These are phyloP conservation scores for Hyaloscypha hepaticicola DNA, from an alignment of 495 filamentous ascomycete genomes.

Conservation along the genomic window DNA sequence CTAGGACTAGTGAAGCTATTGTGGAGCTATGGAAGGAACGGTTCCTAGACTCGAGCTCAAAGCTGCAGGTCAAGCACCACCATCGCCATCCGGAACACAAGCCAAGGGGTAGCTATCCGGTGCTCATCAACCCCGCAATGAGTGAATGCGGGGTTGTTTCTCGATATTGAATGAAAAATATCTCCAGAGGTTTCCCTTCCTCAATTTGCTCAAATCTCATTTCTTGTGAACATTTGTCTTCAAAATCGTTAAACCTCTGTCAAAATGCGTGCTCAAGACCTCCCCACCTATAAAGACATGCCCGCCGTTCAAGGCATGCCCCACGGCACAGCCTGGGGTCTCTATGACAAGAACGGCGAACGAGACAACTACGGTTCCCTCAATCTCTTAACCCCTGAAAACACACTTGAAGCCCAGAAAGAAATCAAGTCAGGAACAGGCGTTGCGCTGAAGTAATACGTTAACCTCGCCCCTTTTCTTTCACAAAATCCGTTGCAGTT, in stretches of 20 bases:
- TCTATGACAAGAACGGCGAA: constrained; percentile 61
- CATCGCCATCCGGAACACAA: neutral
- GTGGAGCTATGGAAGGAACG: neutral
- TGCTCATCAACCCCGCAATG: neutral
- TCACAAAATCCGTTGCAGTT: neutral
- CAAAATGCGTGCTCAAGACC: constrained; percentile 26
- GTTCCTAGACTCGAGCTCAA: neutral
- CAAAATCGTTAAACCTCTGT: neutral
- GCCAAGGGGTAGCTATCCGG: too few relatives aligned
- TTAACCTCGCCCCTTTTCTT: neutral
- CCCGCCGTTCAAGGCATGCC: constrained; percentile 59
- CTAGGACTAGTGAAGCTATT: neutral
- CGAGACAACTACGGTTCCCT: constrained; percentile 57
- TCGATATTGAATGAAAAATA: neutral
- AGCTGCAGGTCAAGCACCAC: neutral
- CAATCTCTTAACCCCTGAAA: constrained; percentile 56
- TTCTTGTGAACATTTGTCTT: too few relatives aligned
- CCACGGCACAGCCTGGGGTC: constrained; percentile 64
- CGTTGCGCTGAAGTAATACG: constrained; percentile 53
- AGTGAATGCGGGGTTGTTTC: neutral
- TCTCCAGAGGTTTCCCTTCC: too few relatives aligned
- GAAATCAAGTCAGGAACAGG: constrained; percentile 57
- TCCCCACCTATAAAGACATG: constrained; percentile 57
- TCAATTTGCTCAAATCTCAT: too few relatives aligned
- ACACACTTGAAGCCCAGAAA: constrained; percentile 48